Percentiles rank a stretch among this genome's conserved stretches.
Evolutionary conservation across 257 asterid species (phyloP).

Genomic region (Voacanga thouarsii): DNA sequence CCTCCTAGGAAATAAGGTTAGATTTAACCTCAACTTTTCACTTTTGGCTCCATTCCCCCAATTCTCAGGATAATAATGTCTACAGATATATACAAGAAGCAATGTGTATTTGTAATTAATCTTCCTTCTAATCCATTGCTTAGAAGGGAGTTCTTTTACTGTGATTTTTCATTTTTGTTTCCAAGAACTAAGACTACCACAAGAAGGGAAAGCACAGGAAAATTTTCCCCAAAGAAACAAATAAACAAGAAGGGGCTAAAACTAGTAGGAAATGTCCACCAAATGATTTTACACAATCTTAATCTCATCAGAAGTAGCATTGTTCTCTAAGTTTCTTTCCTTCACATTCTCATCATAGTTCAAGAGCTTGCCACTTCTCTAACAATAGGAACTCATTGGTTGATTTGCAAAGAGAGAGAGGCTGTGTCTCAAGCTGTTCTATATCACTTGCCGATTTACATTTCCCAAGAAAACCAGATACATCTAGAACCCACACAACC

Average conservation of each 20-base stretch:
- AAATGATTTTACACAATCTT: background rate
- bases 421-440: background rate
- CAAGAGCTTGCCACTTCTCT: background rate
- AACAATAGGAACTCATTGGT: background rate
- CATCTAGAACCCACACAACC: background rate
- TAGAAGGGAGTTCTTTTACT: background rate
- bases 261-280: background rate
- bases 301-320: background rate
- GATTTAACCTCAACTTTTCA: background rate
- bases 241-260: background rate
- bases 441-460: background rate
- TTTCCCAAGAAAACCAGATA: background rate
- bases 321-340: background rate
- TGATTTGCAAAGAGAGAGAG: background rate
- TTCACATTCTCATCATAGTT: background rate
- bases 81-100: background rate
- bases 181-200: background rate
- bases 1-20: background rate
- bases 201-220: background rate
- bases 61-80: background rate
- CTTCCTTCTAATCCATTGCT: background rate
- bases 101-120: background rate
- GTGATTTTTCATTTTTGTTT: background rate
- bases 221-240: background rate
- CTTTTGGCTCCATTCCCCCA: background rate